Base-by-base conservation (phyloP, 108 stramenopile genomes). In the Cyclotella atomus region DNA sequence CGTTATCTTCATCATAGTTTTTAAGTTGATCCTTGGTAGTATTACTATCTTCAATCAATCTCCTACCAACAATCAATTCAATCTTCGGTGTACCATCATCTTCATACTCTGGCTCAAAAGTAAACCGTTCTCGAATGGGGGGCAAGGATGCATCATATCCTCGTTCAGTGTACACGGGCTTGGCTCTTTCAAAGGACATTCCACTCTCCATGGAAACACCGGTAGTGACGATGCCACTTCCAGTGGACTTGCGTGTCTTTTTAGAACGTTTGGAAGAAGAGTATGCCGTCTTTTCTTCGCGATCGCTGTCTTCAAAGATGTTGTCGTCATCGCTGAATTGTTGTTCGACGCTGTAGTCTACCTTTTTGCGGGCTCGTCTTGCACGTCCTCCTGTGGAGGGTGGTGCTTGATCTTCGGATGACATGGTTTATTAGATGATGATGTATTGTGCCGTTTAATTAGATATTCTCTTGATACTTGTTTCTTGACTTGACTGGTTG, bases 81-180 rank as follows among this genome's bases (percentile, higher is more conserved):
- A 98, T 95, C 50, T 89, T 81, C 8, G 95, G 95, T 16, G 94
- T 92, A 17, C 97, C 97, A 81, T 98, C 97, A 47, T 87, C 84
- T 69, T 96, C 95, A 54, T 81, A 93, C 70, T 97, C 96, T 8
- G 97, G 97, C 57, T 96, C 77, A 71, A 96, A 97, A 12, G 89
- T 84, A 71, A 94, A 97, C 43, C 90, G 79, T 62, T 96, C 93
- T 28, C 97, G 76, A 27, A 97, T 79, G 23, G 91, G 94, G 14
- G 78, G 84, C 16, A 89, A 56, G 7, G 67, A 65, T n/a, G 87
- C 65, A 77, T 95, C 93, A 82, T 95, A 95, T 25, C 93, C 93
- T 43, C 83, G 82, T 68, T 95, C 93, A 15, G 82, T 87, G 55
- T 87, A 92, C n/a, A 85, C 55, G 9, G 82, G 87, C 61, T 68